phyloP scores from a whole-genome alignment of 108 stramenopile genomes.

The Asterionellopsis glacialis region DNA sequence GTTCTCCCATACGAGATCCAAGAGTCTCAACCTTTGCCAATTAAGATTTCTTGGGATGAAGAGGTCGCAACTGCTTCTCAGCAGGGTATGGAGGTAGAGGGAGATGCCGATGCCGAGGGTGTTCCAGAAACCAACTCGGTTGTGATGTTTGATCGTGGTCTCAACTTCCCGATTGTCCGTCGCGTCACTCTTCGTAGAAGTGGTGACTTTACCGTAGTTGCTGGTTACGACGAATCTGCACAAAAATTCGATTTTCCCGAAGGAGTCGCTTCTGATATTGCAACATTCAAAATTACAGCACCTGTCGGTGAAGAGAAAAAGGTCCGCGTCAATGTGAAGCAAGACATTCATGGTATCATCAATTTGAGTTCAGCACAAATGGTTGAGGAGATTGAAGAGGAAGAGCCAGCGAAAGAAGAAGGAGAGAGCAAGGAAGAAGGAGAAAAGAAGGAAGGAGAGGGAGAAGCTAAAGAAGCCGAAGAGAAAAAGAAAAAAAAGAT shows the following conservation, averaged over 20 bases:
- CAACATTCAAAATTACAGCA: constrained; percentile 64
- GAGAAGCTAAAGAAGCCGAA: constrained; percentile 34
- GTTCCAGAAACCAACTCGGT: constrained; percentile 69
- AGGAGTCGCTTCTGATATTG: constrained; percentile 47
- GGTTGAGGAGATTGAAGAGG: constrained; percentile 89
- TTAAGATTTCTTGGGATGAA: constrained; percentile 91
- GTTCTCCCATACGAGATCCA: constrained; percentile 93
- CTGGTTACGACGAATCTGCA: constrained; percentile 62
- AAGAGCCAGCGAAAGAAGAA: constrained; percentile 29
- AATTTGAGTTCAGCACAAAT: constrained; percentile 87
- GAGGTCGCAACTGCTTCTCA: constrained; percentile 30
- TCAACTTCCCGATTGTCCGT: constrained; percentile 89
- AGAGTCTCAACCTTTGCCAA: constrained; percentile 85
- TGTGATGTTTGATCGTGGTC: constrained; percentile 87
- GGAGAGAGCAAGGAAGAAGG: constrained; percentile 48
- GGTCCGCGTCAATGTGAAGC: constrained; percentile 96
- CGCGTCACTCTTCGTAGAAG: constrained; percentile 85
- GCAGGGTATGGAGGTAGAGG: constrained; percentile 55
- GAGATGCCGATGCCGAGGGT: constrained; percentile 42
- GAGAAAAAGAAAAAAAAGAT: constrained; percentile 86
- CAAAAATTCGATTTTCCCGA: constrained; percentile 37
- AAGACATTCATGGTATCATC: constrained; percentile 91
- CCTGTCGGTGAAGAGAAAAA: constrained; percentile 67
- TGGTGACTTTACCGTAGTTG: constrained; percentile 73
- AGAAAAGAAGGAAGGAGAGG: constrained; percentile 38